Evolutionary conservation across 148 eudicot species (phyloP), one percentile per base, ranked within the genome.

Genomic region (Vaccinium vitisidaea): DNA sequence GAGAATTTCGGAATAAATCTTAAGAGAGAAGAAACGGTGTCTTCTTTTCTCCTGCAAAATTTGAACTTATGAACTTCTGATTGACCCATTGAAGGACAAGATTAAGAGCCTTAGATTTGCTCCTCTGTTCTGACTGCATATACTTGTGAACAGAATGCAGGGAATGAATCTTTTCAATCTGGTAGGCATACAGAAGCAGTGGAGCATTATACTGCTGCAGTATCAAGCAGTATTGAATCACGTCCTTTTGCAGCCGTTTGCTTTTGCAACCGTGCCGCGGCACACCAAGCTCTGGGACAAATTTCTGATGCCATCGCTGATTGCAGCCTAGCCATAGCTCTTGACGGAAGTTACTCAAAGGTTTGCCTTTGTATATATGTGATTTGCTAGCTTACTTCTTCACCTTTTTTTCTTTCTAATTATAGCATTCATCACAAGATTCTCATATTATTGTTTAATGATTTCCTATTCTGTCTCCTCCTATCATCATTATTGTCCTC

Each of bases 221-320:
- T 94, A 86, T 91, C 90, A 25, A 89, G 87, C 85, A 92, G 92
- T 86, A 85, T 90, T 81, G 96, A 94, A 49, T 92, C 97, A 67
- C 92, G 90, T 25, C 91, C 97, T 82, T 96, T 96, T 89, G 92
- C 96, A 85, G 99, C 99, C 82, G 89, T 96, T 82, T 96, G 99
- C 89, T 92, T 93, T 83, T 90, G 97, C 90, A 96, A 96, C 88
- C 99, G 99, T 82, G 98, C 97, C 85, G 94, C 97, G 76, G 95
- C 99, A 21, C 88, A 92, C 86, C 97, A 94, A 91, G 93, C 94
- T 76, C 77, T 94, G 83, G 93, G 92, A 61, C 94, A 91, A 93
- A 84, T 96, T 69, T 83, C 92, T 86, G 99, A 94, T 89, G 99
- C 99, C 74, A 93, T 96, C 81, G 92, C 95, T 65, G 99, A 96